phyloP scores from a whole-genome alignment of 2,329 filamentous ascomycete species.

The Coniochaeta ligniaria region DNA sequence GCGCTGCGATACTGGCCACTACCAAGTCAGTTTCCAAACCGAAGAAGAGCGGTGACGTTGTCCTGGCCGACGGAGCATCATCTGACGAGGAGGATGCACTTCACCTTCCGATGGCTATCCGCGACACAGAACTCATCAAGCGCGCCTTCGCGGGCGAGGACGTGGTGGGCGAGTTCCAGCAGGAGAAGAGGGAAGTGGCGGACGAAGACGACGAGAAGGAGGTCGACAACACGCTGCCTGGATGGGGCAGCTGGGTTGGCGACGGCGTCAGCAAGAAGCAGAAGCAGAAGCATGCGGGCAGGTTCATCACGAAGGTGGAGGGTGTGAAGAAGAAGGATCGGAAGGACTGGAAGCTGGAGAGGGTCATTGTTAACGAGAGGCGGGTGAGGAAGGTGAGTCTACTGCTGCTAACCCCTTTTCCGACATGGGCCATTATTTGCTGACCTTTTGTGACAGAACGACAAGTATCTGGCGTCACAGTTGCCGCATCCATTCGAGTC shows the following conservation, averaged over 20 bases:
- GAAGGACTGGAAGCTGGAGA: slow-evolving; percentile 73
- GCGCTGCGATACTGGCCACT: slow-evolving; percentile 19
- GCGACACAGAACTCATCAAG: slow-evolving; percentile 63
- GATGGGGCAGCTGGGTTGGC: slow-evolving; percentile 91
- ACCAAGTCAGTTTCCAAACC: slow-evolving; percentile 18
- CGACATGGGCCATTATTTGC: background rate
- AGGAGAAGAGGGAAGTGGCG: slow-evolving; percentile 67
- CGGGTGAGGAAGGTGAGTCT: slow-evolving; percentile 68
- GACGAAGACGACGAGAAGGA: slow-evolving; percentile 77
- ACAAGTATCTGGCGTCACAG: slow-evolving; percentile 75
- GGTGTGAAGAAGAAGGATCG: slow-evolving; percentile 71
- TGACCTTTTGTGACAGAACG: slow-evolving; percentile 47
- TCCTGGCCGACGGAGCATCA: slow-evolving; percentile 25
- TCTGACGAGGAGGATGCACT: slow-evolving; percentile 39
- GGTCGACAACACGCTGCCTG: slow-evolving; percentile 77
- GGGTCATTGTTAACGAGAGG: slow-evolving; percentile 91
- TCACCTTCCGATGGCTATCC: slow-evolving; percentile 50
- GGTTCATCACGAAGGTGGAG: slow-evolving; percentile 58
- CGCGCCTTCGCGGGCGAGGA: slow-evolving; percentile 85
- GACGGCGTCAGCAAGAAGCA: slow-evolving; percentile 69
- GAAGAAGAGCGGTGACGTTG: slow-evolving; percentile 14
- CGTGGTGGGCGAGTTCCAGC: slow-evolving; percentile 70
- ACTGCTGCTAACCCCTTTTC: background rate
- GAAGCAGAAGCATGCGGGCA: slow-evolving; percentile 54
- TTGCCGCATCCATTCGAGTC: slow-evolving; percentile 89